Base-by-base conservation (phyloP, 305 asterid species). In the Fraxinus dipetala region DNA sequence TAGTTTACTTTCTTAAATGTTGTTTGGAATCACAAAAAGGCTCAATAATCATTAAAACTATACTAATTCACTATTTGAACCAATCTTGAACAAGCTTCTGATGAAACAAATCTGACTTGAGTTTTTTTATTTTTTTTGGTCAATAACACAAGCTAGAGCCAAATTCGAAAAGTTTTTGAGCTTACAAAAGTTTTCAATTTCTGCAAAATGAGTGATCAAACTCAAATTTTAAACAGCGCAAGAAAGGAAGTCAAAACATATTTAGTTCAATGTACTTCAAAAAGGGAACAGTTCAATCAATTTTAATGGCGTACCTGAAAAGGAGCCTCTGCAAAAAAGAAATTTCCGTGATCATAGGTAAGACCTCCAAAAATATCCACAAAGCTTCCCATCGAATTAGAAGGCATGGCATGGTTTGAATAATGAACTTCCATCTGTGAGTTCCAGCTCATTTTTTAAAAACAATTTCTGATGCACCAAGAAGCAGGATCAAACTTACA, bases 361-460 rank as follows among this genome's bases (percentile, higher is more conserved):
- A 93, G 89, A 78, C 96, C 97, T 81, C 97, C 97, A 80, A 94
- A 93, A 82, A 93, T 92, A 89, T 93, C 97, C 80, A 94, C 93
- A 84, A 93, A 93, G 84, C 95, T 91, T 81, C 97, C 98, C 65
- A 90, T 88, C 36, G 97, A 94, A 83, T 89, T 92, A 75, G 92
- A 94, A 10, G 97, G 97, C 93, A 84, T 79, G 65, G 89, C 90
- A 73, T 90, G 87, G 85, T 88, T 89, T 72, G 91, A 83, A 80
- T 91, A 91, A 54, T 90, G 91, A 88, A 86, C 84, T 78, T 92
- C 97, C 95, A 89, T 85, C 22, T 89, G 91, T 3, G 94, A 82
- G 82, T 87, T 89, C 98, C 98, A 94, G 87, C 91, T 94, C 98
- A 94, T 94, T 82, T 85, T 87, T 45, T 31, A 54, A 38, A 43